Evolutionary conservation across 1,284 basidiomycete genomes (phyloP), one percentile per base, ranked within the genome.

Genomic region (Sporisorium reilianum): DNA sequence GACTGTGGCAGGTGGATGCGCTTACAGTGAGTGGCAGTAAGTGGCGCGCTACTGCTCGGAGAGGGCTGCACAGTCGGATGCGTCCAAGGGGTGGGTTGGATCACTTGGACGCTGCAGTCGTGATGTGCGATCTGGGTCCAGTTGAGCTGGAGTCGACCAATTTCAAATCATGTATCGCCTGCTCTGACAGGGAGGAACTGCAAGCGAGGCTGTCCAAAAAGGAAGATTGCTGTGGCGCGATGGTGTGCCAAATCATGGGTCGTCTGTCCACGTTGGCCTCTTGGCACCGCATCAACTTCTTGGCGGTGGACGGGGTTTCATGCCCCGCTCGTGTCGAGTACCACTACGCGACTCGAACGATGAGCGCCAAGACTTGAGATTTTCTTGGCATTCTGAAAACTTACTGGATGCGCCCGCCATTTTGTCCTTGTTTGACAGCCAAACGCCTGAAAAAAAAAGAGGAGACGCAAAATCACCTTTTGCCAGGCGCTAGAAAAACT

Each of bases 201-300:
- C 4, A 41, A 41, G 38, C 42, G 8, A 34, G 14, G 32, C 32
- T 34, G 32, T 44, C 11, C 42, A 44, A 12, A 14, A 8, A 11
- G 12, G 32, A 34, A 34, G 12, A 5, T 5, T 34, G 6, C 12
- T 26, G 44, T 45, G 44, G 44, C 44, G 44, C 25, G 11, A 25
- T 5, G 52, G 40, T 53, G 36, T 46, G 5, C 5, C 32, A 26
- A 45, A 36, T 8, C 50, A 57, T 67, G 65, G 65, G 59, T 61
- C 28, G 32, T 18, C 46, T 62, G 65, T 50, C 58, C 65, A 67
- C 65, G 65, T 67, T 67, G 49, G 59, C 65, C 50, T 67, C 65
- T 67, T 67, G 65, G 65, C 65, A 45, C n/a, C n/a, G 38, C 5
- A 8, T 6, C n/a, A 16, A 20, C 38, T 50, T 67, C 65, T 67